These are phyloP conservation scores for Leccinum solheimii DNA, from an alignment of 1,284 basidiomycete genomes.

Conservation along the genomic window DNA sequence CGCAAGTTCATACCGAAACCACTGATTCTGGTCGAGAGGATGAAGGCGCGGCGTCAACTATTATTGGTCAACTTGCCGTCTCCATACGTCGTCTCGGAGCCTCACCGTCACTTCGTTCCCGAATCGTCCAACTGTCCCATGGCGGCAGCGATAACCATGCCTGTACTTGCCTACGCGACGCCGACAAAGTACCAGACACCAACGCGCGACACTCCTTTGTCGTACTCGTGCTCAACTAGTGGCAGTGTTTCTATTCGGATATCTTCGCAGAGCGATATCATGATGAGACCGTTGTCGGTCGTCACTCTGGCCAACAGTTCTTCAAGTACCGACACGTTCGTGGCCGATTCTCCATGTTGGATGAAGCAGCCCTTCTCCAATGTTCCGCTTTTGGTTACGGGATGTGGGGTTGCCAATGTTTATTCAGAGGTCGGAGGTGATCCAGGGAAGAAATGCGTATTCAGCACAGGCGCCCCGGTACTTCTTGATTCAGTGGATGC, in stretches of 20 bases:
- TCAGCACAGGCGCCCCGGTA: not conserved
- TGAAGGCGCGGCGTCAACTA: slow-evolving; percentile 20
- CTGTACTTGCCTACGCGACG: slow-evolving; percentile 6
- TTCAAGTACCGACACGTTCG: slow-evolving; percentile 27
- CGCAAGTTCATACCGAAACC: slow-evolving; percentile 29
- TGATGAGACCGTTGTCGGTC: slow-evolving; percentile 11
- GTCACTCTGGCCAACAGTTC: slow-evolving; percentile 14
- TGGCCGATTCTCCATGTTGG: slow-evolving; percentile 25
- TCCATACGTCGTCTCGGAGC: not conserved
- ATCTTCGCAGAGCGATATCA: slow-evolving; percentile 1
- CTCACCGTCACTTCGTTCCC: not conserved
- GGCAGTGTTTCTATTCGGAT: slow-evolving; percentile 11
- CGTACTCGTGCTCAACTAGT: slow-evolving; percentile 1
- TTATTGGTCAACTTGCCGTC: not conserved
- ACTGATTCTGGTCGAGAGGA: slow-evolving; percentile 26
- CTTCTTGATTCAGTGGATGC: not conserved
- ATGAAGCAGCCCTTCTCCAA: slow-evolving; percentile 12
- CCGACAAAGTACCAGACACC: slow-evolving; percentile 4
- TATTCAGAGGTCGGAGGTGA: not conserved
- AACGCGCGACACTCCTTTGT: not conserved
- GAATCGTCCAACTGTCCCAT: not conserved
- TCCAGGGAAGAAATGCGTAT: not conserved
- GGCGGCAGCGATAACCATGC: not conserved
- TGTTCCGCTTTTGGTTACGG: slow-evolving; percentile 7
- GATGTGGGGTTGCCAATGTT: not conserved